phyloP scores from a whole-genome alignment of 371 early-diverging fungal species.

The Chytridiales sp. region DNA sequence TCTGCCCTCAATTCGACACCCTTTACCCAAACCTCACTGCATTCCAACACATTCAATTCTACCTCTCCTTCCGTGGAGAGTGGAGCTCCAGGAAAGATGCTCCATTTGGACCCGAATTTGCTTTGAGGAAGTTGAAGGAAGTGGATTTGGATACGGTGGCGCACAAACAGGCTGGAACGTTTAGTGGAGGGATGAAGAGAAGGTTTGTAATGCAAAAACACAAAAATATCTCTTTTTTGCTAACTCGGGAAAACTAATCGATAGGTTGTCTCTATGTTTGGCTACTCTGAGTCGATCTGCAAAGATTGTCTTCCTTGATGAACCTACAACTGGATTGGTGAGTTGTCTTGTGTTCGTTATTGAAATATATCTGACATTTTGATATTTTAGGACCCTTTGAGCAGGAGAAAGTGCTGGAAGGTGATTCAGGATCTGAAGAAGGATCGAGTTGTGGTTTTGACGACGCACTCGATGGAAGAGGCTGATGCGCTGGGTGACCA shows the following conservation, averaged over 20 bases:
- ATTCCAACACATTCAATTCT: conserved; percentile 31
- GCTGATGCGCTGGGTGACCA: conserved; percentile 43
- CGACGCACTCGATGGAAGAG: conserved; percentile 43
- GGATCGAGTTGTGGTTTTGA: conserved; percentile 34
- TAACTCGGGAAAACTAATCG: too few species aligned
- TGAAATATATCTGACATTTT: not conserved
- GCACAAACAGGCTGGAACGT: conserved; percentile 18
- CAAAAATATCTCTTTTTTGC: too few species aligned
- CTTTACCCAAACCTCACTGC: conserved; percentile 31
- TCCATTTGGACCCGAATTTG: not conserved
- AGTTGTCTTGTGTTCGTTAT: not conserved
- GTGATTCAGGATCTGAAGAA: conserved; percentile 34
- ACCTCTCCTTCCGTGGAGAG: conserved; percentile 25
- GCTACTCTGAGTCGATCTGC: conserved; percentile 28
- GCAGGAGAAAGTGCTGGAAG: conserved; percentile 35
- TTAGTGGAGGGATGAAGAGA: conserved; percentile 36
- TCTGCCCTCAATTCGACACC: conserved; percentile 31
- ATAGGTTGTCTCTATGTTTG: conserved; percentile 33
- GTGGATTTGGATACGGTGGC: conserved; percentile 27
- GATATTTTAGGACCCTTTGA: conserved; percentile 34
- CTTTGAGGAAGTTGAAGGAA: not conserved
- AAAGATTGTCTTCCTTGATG: conserved; percentile 36
- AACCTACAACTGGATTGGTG: conserved; percentile 30
- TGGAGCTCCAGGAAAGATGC: conserved; percentile 37
- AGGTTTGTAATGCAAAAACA: conserved; percentile 3